These are phyloP conservation scores for Pichia heedii DNA, from an alignment of 805 yeast genomes.

Conservation along the genomic window DNA sequence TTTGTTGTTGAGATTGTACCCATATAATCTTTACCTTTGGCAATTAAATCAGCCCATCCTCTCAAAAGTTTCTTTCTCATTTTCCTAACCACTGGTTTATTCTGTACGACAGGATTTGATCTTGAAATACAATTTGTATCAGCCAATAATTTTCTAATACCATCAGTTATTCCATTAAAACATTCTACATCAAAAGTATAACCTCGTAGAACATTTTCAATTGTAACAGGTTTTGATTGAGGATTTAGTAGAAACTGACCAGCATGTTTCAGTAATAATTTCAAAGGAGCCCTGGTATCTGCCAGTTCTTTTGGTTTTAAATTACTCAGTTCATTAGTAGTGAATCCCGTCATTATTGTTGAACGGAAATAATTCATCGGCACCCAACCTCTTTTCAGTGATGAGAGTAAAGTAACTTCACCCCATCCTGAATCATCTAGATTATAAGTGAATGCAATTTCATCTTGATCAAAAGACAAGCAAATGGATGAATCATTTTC, in stretches of 20 bases:
- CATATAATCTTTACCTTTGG: constrained; percentile 66
- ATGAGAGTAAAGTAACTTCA: constrained; percentile 62
- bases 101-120: constrained; percentile 59
- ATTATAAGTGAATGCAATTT: constrained; percentile 68
- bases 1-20: constrained; percentile 51
- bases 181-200: constrained; percentile 47
- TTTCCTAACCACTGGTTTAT: constrained; percentile 50
- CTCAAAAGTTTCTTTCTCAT: constrained; percentile 62
- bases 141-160: constrained; percentile 55
- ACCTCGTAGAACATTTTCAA: constrained; percentile 28
- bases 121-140: constrained; percentile 69
- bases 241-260: constrained; percentile 63
- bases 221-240: constrained; percentile 35
- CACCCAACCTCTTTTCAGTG: constrained; percentile 70
- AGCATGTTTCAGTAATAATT: constrained; percentile 48
- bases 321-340: constrained; percentile 10
- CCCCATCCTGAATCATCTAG: constrained; percentile 85
- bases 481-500: constrained; percentile 65
- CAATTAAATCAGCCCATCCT: constrained; percentile 74
- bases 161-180: constrained; percentile 63
- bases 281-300: constrained; percentile 42
- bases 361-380: constrained; percentile 71
- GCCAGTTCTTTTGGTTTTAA: constrained; percentile 22
- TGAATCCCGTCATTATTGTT: constrained; percentile 19
- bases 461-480: constrained; percentile 59